Base-by-base conservation (phyloP, 2,329 filamentous ascomycete genomes). In the Phialophora tarda region DNA sequence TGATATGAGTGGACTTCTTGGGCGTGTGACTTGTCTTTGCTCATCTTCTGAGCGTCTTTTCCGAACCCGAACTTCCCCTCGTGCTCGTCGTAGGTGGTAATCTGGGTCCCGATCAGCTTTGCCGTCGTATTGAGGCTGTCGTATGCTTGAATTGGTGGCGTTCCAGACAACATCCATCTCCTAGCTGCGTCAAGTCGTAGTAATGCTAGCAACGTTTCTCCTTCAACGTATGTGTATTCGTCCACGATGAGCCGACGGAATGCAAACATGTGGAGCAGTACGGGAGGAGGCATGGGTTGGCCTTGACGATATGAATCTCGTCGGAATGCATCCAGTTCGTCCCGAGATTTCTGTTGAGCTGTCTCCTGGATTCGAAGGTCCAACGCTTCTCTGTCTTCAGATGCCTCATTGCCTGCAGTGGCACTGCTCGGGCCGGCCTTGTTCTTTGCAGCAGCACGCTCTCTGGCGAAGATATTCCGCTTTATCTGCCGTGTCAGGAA, bases 131-230 rank as follows among this genome's bases (percentile, higher is more conserved):
- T 85, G 8, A 90, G 78, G 68, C 88, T 85, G 0, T 82, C 81
- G 71, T 88, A 88, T 62, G 85, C 83, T 4, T 81, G 79, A 2
- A 89, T 72, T 0, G 82, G 79, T 1, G 88, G 88, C 0, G 88
- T 90, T 2, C 85, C 88, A 0, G 87, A 90, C 1, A 90, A 77
- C 6, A 88, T 79, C 87, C 88, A 90, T 62, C 82, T 82, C 48
- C 83, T 85, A 50, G 81, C 77, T 11, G 84, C 82, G 28, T 80
- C 73, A 1, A 89, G 71, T 0, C 76, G 77, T 6, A 81, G 76
- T 4, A 87, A 75, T 0, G 79, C 77, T 0, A 79, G 74, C 66
- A 80, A 76, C 59, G 79, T 76, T 58, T 81, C 74, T 17, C 77
- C 73, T 53, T 80, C 78, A 4, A 84, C 77, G 68, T 89, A 88